phyloP scores from a whole-genome alignment of 2,329 filamentous ascomycete species.

The Talaromyces sp. region DNA sequence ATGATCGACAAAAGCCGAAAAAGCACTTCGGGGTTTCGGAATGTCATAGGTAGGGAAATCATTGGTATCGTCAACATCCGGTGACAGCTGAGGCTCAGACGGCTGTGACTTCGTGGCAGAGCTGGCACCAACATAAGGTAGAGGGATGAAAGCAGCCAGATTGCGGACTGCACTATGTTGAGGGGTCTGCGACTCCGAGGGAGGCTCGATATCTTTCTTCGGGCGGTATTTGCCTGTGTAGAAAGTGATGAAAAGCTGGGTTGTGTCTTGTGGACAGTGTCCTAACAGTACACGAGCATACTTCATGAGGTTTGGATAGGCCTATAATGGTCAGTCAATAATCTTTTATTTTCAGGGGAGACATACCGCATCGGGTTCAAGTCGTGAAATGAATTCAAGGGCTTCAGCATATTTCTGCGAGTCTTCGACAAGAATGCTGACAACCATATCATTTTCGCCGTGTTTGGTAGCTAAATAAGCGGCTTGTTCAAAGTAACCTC shows the following conservation, averaged over 20 bases:
- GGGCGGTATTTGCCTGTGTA: constrained; percentile 83
- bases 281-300: constrained; percentile 89
- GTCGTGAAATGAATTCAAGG: constrained; percentile 82
- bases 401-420: constrained; percentile 87
- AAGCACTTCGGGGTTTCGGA: constrained; percentile 81
- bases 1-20: constrained; percentile 95
- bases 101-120: constrained; percentile 40
- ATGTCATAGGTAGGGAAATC: constrained; percentile 64
- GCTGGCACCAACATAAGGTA: constrained; percentile 76
- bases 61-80: constrained; percentile 30
- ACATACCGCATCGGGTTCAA: constrained; percentile 73
- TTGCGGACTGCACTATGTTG: constrained; percentile 78
- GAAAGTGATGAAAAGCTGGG: constrained; percentile 87
- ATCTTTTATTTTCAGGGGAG: background rate
- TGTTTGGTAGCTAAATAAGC: constrained; percentile 94
- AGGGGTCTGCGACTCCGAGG: constrained; percentile 44
- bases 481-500: constrained; percentile 94
- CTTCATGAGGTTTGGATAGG: constrained; percentile 88
- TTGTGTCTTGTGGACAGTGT: constrained; percentile 77
- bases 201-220: constrained; percentile 58
- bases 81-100: constrained; percentile 27
- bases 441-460: constrained; percentile 86
- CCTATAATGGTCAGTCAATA: constrained; percentile 45
- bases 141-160: constrained; percentile 73
- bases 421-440: constrained; percentile 94